Conservation (phyloP, 768 basidiomycete genomes). For the Boletus reticuloceps region DNA sequence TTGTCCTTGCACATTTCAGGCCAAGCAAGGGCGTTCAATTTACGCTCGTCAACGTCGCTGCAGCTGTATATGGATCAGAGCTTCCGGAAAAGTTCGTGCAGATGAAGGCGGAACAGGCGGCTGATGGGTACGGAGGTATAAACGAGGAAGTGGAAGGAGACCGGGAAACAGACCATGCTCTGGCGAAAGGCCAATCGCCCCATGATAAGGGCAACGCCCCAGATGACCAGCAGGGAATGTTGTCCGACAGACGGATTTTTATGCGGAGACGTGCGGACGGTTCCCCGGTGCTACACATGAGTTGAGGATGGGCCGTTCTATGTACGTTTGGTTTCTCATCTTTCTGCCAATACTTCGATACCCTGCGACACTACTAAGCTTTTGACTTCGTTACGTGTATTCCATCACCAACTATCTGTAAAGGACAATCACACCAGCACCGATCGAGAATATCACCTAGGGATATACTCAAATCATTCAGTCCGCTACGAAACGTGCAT, state of each 20-base stretch:
- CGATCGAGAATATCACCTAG: no score
- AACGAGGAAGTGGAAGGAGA: neutral
- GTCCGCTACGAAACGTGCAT: no score
- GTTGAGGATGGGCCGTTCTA: neutral
- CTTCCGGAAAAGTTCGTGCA: slow-evolving; percentile 21
- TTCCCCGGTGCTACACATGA: slow-evolving; percentile 16
- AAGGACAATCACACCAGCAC: no score
- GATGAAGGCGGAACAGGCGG: neutral
- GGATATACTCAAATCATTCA: no score
- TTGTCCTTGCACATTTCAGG: slow-evolving; percentile 24
- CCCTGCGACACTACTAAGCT: no score
- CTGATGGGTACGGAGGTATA: neutral
- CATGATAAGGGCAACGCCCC: neutral
- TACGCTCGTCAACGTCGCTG: slow-evolving; percentile 22
- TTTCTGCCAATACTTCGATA: no score
- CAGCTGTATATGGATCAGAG: slow-evolving; percentile 24
- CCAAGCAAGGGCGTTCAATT: slow-evolving; percentile 19
- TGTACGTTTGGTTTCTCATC: no score
- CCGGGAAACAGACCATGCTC: neutral
- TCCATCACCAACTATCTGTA: no score
- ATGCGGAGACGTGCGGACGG: slow-evolving; percentile 18
- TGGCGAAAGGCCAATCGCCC: neutral
- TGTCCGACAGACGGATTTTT: slow-evolving; percentile 6
- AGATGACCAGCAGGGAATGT: neutral
- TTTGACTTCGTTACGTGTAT: no score